Percentiles rank a stretch among this genome's conserved stretches.
These are phyloP conservation scores for Beauveria rudraprayagi DNA, from an alignment of 2,329 filamentous ascomycete species.

Conservation along the genomic window DNA sequence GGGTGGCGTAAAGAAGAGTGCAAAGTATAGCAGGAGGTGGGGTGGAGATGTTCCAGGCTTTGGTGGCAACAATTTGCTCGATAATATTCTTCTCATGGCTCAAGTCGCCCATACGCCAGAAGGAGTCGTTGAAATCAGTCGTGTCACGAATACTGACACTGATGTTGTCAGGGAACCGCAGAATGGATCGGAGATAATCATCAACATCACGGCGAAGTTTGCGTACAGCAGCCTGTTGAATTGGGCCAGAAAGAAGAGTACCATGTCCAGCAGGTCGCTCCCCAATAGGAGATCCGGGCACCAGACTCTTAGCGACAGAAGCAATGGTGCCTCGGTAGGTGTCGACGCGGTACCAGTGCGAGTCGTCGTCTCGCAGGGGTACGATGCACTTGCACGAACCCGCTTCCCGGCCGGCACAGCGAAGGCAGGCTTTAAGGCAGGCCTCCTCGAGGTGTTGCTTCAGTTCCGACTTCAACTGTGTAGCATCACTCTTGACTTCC, in stretches of 20 bases:
- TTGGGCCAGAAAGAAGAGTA: background rate
- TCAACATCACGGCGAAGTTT: conserved; percentile 7
- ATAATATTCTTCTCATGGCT: conserved; percentile 5
- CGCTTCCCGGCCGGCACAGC: background rate
- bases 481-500: background rate
- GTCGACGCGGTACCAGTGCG: conserved; percentile 6
- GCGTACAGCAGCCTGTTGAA: background rate
- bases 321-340: conserved; percentile 6
- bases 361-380: conserved; percentile 3
- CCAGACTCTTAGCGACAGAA: conserved; percentile 6
- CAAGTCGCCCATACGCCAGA: conserved; percentile 9
- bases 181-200: background rate
- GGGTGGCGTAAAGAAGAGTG: conserved; percentile 44
- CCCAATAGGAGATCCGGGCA: background rate
- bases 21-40: conserved; percentile 37
- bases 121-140: conserved; percentile 7
- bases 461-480: background rate
- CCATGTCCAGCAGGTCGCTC: background rate
- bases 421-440: background rate
- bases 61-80: conserved; percentile 1
- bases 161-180: conserved; percentile 5
- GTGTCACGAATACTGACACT: conserved; percentile 1
- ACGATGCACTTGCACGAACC: conserved; percentile 2
- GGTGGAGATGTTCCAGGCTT: conserved; percentile 2
- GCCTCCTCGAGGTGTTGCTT: background rate